Evolutionary conservation across 1,284 basidiomycete species (phyloP).

Genomic region (Afroboletus lepidellus): DNA sequence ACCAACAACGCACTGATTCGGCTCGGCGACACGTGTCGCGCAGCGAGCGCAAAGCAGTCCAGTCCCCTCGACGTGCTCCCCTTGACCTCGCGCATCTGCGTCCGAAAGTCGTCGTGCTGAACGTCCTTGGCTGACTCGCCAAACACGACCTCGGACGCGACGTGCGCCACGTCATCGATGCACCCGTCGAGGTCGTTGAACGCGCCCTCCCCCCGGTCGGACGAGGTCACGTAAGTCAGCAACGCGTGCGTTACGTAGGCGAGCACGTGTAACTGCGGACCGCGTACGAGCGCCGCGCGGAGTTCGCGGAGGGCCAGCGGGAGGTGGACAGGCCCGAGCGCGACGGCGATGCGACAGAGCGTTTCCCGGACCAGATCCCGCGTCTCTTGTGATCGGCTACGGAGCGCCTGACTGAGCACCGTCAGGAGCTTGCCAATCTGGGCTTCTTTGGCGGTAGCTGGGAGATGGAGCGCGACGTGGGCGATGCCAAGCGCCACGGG

Average conservation of each 20-base stretch:
- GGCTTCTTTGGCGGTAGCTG: constrained; percentile 60
- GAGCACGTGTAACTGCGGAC: constrained; percentile 92
- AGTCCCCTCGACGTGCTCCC: constrained; percentile 77
- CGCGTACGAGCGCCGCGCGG: constrained; percentile 79
- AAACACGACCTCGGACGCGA: constrained; percentile 92
- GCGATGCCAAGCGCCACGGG: constrained; percentile 89
- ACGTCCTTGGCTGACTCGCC: constrained; percentile 93
- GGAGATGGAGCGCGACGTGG: constrained; percentile 82
- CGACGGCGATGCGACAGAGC: constrained; percentile 77
- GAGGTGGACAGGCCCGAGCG: constrained; percentile 76
- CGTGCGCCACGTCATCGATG: constrained; percentile 74
- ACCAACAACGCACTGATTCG: constrained; percentile 77
- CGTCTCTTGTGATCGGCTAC: constrained; percentile 92
- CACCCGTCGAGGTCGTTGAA: constrained; percentile 76
- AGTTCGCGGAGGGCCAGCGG: constrained; percentile 78
- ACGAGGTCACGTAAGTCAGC: constrained; percentile 74
- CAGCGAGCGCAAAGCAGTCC: constrained; percentile 83
- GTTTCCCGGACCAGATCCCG: constrained; percentile 87
- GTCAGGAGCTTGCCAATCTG: constrained; percentile 84
- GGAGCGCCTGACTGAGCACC: constrained; percentile 83
- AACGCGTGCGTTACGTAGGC: constrained; percentile 86
- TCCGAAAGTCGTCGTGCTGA: constrained; percentile 88
- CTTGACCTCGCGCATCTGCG: constrained; percentile 89
- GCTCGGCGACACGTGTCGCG: constrained; percentile 71
- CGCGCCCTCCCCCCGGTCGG: constrained; percentile 44